Evolutionary conservation across 1,139 yeast genomes (phyloP).

Genomic region (Yueomyces sp.): DNA sequence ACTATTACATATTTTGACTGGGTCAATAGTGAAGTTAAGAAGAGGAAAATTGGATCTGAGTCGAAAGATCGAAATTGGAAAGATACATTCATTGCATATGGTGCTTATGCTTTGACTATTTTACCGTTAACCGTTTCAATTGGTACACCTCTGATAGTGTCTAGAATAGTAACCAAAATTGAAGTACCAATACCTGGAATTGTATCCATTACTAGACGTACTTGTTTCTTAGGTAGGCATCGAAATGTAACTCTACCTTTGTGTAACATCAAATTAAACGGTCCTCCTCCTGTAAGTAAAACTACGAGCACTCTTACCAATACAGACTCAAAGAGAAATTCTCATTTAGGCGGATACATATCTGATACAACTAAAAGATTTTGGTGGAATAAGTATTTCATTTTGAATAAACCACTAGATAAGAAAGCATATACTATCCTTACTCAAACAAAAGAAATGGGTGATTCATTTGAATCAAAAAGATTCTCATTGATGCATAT

Average conservation of each 20-base stretch:
- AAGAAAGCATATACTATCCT: conserved; percentile 7
- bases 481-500: too few species aligned
- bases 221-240: too few species aligned
- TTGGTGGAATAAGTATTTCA: conserved; percentile 12
- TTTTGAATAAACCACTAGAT: conserved; percentile 10
- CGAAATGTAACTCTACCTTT: too few species aligned
- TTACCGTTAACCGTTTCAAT: conserved; percentile 20
- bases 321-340: too few species aligned
- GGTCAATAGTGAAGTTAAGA: conserved; percentile 15
- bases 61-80: conserved; percentile 8
- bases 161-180: conserved; percentile 16
- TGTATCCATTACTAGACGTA: too few species aligned
- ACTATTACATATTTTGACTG: conserved; percentile 20
- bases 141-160: conserved; percentile 14
- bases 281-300: too few species aligned
- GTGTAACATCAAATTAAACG: too few species aligned
- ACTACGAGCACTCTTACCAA: too few species aligned
- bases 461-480: too few species aligned
- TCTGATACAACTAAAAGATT: conserved; percentile 5
- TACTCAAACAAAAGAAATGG: neutral
- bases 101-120: conserved; percentile 14
- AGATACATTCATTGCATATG: conserved; percentile 12
- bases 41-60: conserved; percentile 8
- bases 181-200: conserved; percentile 4
- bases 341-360: conserved; percentile 3